phyloP scores from a whole-genome alignment of 2,329 filamentous ascomycete species.

The Fusarium guadeloupense region DNA sequence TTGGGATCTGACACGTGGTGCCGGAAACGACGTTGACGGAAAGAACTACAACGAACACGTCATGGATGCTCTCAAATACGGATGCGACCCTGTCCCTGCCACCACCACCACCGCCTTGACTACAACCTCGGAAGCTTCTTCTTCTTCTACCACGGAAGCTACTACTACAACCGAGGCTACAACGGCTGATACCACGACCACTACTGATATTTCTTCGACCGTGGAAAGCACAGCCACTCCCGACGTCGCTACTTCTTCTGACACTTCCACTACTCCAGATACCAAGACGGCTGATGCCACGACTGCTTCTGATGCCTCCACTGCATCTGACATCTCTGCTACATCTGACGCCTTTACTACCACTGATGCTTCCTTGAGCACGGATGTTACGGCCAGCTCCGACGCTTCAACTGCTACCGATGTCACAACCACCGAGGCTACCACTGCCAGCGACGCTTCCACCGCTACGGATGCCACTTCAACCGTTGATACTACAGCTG shows the following conservation, averaged over 20 bases:
- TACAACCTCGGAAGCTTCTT: slow-evolving; percentile 19
- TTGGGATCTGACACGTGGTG: slow-evolving; percentile 54
- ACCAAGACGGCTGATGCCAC: neutral
- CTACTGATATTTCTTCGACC: slow-evolving; percentile 12
- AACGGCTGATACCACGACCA: slow-evolving; percentile 3
- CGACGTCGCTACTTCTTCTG: neutral
- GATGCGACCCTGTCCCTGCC: slow-evolving; percentile 46
- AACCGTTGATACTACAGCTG: slow-evolving; percentile 25
- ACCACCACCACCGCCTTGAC: slow-evolving; percentile 31
- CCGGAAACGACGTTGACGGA: slow-evolving; percentile 43
- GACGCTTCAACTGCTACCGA: slow-evolving; percentile 11
- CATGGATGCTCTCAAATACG: slow-evolving; percentile 50
- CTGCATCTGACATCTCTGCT: too few species aligned
- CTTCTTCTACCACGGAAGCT: slow-evolving; percentile 12
- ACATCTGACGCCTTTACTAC: too few species aligned
- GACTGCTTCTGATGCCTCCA: neutral
- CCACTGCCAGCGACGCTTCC: slow-evolving; percentile 5
- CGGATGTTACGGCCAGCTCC: neutral
- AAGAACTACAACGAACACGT: slow-evolving; percentile 52
- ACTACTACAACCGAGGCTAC: neutral
- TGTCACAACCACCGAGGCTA: slow-evolving; percentile 26
- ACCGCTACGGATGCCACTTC: neutral
- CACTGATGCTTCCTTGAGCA: too few species aligned
- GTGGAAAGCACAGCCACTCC: slow-evolving; percentile 10
- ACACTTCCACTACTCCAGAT: slow-evolving; percentile 9